Evolutionary conservation across 768 basidiomycete species (phyloP).

Genomic region (Boletus barrowsii): DNA sequence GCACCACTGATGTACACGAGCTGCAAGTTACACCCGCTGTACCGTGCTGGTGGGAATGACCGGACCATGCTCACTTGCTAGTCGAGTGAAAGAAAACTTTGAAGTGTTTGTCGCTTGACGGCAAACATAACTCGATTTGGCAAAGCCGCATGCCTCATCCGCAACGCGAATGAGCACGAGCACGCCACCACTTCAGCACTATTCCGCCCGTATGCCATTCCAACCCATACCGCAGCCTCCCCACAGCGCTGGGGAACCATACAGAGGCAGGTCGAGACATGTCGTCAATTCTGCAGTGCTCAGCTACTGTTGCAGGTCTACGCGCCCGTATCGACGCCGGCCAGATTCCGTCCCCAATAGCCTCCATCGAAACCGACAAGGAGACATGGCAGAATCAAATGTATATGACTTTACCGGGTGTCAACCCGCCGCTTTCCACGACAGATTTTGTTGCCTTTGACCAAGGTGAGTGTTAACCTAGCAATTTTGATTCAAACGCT

Average conservation of each 20-base stretch:
- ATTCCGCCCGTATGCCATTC: constrained; percentile 14
- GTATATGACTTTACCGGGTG: constrained; percentile 60
- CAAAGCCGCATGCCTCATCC: too few species aligned
- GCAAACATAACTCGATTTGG: too few species aligned
- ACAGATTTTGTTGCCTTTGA: constrained; percentile 89
- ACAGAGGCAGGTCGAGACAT: constrained; percentile 35
- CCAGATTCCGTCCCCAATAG: constrained; percentile 91
- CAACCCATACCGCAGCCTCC: constrained; percentile 55
- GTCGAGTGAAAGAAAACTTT: too few species aligned
- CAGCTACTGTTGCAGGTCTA: constrained; percentile 47
- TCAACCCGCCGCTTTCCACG: constrained; percentile 77
- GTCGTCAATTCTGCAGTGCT: neutral
- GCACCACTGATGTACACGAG: neutral
- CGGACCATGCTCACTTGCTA: too few species aligned
- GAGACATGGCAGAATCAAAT: constrained; percentile 70
- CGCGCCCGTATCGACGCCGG: constrained; percentile 79
- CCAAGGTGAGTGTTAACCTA: constrained; percentile 54
- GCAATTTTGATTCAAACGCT: neutral
- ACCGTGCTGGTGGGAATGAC: too few species aligned
- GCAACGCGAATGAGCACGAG: too few species aligned
- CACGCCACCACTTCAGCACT: neutral
- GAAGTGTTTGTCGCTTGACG: too few species aligned
- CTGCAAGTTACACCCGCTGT: too few species aligned
- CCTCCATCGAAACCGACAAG: constrained; percentile 75
- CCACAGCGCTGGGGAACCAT: constrained; percentile 52